Percentiles rank a stretch among this genome's conserved stretches.
Conservation (phyloP, 2,329 filamentous ascomycete genomes). For the Ceratocystiopsis brevicomis region DNA sequence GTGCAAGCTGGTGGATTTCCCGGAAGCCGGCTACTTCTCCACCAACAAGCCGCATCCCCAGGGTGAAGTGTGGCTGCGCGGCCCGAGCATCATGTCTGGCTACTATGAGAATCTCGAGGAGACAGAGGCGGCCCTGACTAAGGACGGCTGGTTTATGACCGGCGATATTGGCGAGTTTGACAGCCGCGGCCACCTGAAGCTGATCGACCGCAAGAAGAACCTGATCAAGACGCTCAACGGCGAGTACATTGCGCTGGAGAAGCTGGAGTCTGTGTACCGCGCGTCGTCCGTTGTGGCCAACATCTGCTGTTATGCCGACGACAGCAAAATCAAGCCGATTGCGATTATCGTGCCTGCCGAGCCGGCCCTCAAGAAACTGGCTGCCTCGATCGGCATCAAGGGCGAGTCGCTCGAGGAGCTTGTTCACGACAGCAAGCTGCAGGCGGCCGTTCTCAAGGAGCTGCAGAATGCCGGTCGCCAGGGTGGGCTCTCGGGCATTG, state of each 20-base stretch:
- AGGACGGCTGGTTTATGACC: constrained; percentile 75
- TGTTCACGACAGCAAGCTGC: constrained; percentile 47
- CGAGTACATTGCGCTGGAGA: constrained; percentile 71
- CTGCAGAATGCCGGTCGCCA: constrained; percentile 41
- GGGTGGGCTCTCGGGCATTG: constrained; percentile 44
- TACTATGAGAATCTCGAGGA: constrained; percentile 68
- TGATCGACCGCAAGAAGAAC: constrained; percentile 83
- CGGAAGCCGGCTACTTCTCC: constrained; percentile 61
- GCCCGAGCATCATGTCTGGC: constrained; percentile 46
- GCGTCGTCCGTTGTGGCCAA: constrained; percentile 31
- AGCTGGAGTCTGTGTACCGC: constrained; percentile 37
- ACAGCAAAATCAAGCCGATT: constrained; percentile 31
- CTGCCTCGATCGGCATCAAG: constrained; percentile 20
- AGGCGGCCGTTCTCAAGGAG: constrained; percentile 42
- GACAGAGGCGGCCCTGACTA: constrained; percentile 48
- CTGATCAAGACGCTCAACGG: constrained; percentile 66
- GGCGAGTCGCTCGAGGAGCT: constrained; percentile 46
- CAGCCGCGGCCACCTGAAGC: constrained; percentile 45
- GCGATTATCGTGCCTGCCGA: constrained; percentile 39
- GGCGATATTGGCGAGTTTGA: constrained; percentile 72
- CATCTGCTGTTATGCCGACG: constrained; percentile 36
- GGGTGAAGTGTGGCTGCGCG: constrained; percentile 78
- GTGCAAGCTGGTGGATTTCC: constrained; percentile 70
- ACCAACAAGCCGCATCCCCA: constrained; percentile 60
- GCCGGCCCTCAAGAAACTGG: constrained; percentile 34